A percentile compares a stretch with the other conserved stretches of the same genome.
phyloP scores from a whole-genome alignment of 164 flowering plant genomes.

The Dillenia suffruticosa region DNA sequence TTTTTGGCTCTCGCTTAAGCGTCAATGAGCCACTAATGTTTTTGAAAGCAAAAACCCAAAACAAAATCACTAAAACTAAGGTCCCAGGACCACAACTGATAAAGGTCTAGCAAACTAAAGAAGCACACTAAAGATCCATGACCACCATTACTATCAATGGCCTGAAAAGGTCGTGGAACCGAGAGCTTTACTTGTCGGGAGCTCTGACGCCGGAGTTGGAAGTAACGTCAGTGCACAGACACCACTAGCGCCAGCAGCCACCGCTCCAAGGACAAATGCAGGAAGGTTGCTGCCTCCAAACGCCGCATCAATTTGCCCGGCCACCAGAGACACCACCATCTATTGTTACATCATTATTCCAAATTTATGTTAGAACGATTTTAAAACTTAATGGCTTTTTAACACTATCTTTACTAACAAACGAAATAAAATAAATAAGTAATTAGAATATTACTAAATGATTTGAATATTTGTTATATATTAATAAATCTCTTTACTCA shows the following conservation, averaged over 20 bases:
- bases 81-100: too few relatives aligned
- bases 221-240: constrained; percentile 43
- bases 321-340: constrained; percentile 55
- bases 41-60: too few relatives aligned
- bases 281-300: constrained; percentile 79
- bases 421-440: background rate
- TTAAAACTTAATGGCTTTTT: too few relatives aligned
- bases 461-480: background rate
- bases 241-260: constrained; percentile 50
- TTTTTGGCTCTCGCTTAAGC: too few relatives aligned
- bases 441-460: background rate
- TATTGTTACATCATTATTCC: constrained; percentile 6
- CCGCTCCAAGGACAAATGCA: constrained; percentile 57
- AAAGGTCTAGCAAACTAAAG: too few relatives aligned
- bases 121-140: too few relatives aligned
- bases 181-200: background rate
- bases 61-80: too few relatives aligned
- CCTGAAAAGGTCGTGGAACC: background rate
- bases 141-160: background rate
- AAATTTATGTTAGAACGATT: too few relatives aligned
- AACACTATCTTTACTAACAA: too few relatives aligned
- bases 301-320: constrained; percentile 60
- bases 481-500: background rate
- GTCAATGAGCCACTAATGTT: too few relatives aligned
- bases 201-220: constrained; percentile 32